Conservation (phyloP, 176 grass and related monocot genomes). For the Thalia dealbata region DNA sequence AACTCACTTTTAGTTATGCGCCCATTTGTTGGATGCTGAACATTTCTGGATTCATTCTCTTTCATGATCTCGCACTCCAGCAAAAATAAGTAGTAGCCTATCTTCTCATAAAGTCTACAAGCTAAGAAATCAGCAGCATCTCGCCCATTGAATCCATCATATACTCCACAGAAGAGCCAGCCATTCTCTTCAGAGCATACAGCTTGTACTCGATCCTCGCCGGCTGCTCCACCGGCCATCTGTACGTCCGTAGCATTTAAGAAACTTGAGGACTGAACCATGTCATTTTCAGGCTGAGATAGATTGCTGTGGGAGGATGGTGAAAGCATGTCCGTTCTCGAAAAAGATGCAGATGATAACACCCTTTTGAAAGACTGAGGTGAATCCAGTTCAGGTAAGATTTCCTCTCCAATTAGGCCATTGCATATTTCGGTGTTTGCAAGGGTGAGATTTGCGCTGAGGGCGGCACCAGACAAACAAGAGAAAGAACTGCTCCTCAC, state of each 20-base stretch:
- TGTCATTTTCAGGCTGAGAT: too few species aligned
- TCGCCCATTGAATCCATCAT: constrained; percentile 94
- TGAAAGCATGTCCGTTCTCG: constrained; percentile 55
- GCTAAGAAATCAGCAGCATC: constrained; percentile 97
- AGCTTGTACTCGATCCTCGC: constrained; percentile 98
- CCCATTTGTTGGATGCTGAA: too few species aligned
- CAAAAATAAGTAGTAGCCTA: constrained; percentile 65
- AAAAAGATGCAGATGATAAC: constrained; percentile 72
- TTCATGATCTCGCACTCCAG: constrained; percentile 44
- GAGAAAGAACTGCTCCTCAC: constrained; percentile 75
- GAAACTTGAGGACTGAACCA: constrained; percentile 30
- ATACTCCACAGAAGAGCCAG: constrained; percentile 87
- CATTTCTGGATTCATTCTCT: too few species aligned
- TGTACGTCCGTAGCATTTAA: constrained; percentile 58
- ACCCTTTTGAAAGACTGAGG: constrained; percentile 89
- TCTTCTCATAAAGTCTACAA: constrained; percentile 77
- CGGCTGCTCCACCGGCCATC: constrained; percentile 89
- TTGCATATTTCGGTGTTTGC: constrained; percentile 97
- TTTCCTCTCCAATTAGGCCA: constrained; percentile 83
- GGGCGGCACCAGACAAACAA: constrained; percentile 91
- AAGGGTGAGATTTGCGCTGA: constrained; percentile 88
- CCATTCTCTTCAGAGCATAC: constrained; percentile 95
- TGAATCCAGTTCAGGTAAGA: constrained; percentile 90
- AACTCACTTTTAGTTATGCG: too few species aligned
- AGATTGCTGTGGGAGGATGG: constrained; percentile 22